These are phyloP conservation scores for Xylariaceae sp. DNA, from an alignment of 2,329 filamentous ascomycete species.

Conservation along the genomic window DNA sequence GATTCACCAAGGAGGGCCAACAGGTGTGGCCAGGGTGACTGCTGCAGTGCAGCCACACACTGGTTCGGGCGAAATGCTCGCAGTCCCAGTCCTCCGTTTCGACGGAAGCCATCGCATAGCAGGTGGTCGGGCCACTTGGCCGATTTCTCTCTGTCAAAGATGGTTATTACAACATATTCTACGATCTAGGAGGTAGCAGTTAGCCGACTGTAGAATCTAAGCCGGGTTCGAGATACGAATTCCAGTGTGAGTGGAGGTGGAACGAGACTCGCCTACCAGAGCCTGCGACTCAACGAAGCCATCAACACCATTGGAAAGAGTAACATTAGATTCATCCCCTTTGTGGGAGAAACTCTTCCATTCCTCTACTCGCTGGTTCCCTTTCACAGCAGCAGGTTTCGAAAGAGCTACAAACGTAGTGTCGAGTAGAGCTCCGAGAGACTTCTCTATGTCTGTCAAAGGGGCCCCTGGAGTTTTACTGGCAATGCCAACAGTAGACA, in stretches of 20 bases:
- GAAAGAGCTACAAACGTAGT: constrained; percentile 58
- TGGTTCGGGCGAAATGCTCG: constrained; percentile 61
- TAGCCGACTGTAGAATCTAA: constrained; percentile 5
- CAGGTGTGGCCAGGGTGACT: constrained; percentile 67
- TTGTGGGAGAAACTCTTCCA: constrained; percentile 58
- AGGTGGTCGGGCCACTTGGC: constrained; percentile 62
- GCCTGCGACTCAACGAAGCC: constrained; percentile 51
- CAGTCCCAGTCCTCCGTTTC: constrained; percentile 47
- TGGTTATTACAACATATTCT: constrained; percentile 69
- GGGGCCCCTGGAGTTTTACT: constrained; percentile 14
- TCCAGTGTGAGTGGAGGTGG: background rate
- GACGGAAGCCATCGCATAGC: constrained; percentile 77
- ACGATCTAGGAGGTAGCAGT: constrained; percentile 52
- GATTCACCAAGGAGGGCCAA: constrained; percentile 67
- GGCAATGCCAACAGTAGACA: constrained; percentile 41
- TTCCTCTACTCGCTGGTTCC: constrained; percentile 45
- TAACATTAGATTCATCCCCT: constrained; percentile 54
- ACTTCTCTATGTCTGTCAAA: constrained; percentile 34
- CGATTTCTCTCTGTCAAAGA: constrained; percentile 58
- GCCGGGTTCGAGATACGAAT: background rate
- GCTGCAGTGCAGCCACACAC: constrained; percentile 63
- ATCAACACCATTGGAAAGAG: constrained; percentile 43
- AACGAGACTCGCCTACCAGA: constrained; percentile 47
- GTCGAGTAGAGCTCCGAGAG: constrained; percentile 59
- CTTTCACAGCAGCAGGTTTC: constrained; percentile 29